These are phyloP conservation scores for Penicillium sp. DNA, from an alignment of 2,329 filamentous ascomycete genomes.

Conservation along the genomic window DNA sequence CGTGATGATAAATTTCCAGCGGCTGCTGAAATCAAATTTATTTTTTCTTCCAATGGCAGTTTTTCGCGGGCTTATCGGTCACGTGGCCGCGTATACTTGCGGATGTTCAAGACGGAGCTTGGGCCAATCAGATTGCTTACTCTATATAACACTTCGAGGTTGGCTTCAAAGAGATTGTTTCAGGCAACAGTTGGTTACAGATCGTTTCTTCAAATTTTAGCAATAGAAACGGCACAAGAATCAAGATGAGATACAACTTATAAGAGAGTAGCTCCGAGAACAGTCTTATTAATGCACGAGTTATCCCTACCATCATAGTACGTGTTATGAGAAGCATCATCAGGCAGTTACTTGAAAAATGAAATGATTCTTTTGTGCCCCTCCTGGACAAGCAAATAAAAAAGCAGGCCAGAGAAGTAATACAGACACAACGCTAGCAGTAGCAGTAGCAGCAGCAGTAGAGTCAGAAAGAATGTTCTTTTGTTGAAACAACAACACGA, in stretches of 20 bases:
- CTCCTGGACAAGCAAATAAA: not conserved
- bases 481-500: not conserved
- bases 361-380: not conserved
- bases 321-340: too few relatives aligned
- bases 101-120: not conserved
- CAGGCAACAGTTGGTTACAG: too few relatives aligned
- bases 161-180: not conserved
- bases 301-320: too few relatives aligned
- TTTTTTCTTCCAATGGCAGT: conserved; percentile 21
- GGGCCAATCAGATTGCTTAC: conserved; percentile 1
- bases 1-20: conserved; percentile 23
- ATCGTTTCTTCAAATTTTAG: too few relatives aligned
- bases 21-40: conserved; percentile 4
- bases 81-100: conserved; percentile 22
- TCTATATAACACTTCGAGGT: not conserved
- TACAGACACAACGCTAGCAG: not conserved
- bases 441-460: not conserved
- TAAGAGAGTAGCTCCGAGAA: too few relatives aligned
- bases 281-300: too few relatives aligned
- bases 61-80: conserved; percentile 18
- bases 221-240: too few relatives aligned
- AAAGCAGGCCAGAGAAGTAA: not conserved
- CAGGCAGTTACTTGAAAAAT: not conserved
- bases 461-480: not conserved
- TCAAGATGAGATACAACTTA: too few relatives aligned